Base-by-base conservation (phyloP, 2,329 filamentous ascomycete species). In the Colletotrichum sp. region DNA sequence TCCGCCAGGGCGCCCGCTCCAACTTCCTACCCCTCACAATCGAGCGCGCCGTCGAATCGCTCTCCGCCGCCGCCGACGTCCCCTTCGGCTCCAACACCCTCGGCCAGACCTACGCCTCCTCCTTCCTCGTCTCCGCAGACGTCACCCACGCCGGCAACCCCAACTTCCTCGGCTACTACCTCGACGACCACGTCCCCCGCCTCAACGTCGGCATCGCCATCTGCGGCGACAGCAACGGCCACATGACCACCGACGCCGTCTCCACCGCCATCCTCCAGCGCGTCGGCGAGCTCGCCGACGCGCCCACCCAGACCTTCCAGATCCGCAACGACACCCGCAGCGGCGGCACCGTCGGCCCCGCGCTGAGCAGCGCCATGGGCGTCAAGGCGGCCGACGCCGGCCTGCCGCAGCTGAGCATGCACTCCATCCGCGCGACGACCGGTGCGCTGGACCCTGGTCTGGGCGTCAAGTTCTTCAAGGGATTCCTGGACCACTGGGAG, bases 111-210 rank as follows among this genome's bases (percentile, higher is more conserved):
- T 96, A 96, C 79, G 96, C 96, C 61, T 95, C 95, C 83, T 97
- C 94, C 21, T 98, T 98, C 90, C 90, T 98, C 77, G 90, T 98
- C 73, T 97, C 95, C 2, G 95, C 95, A 28, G 97, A 99, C 82
- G 97, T 99, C 72, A 97, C 93, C 7, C 97, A 98, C 85, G 95
- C 96, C 55, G 94, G 96, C 10, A 96, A 98, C 86, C 97, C 97
- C 74, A 98, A 98, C 87, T 99, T 98, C 88, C 87, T 95, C 0
- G 89, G 89, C 78, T 92, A 91, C 32, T 98, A 98, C 86, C 92
- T 98, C 21, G 90, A 94, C 72, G 93, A 95, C 80, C 97, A 99
- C 85, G 89, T 95, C 4, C 96, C 97, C 1, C 91, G 94, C 74
- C 91, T 99, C 69, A 99, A 99, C 83, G 92, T 97, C 36, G 97